These are phyloP conservation scores for Brasenia schreberi DNA, from an alignment of 164 flowering plant genomes.

Conservation along the genomic window DNA sequence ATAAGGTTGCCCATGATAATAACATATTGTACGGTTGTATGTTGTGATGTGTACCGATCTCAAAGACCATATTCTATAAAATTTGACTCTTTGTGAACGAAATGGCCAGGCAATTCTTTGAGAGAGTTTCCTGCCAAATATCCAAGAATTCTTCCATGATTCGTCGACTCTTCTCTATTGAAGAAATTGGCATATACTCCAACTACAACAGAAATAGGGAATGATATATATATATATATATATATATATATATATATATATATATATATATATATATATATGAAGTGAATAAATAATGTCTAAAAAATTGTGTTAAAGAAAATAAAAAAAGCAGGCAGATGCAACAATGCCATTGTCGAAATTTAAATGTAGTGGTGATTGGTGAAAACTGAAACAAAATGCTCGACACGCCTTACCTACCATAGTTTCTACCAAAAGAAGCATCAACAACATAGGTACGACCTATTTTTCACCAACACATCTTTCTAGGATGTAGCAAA, in stretches of 20 bases:
- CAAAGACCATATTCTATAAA: constrained; percentile 64
- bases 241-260: too few species aligned
- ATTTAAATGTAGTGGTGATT: too few species aligned
- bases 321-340: too few species aligned
- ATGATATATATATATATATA: background rate
- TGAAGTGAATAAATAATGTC: background rate
- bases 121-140: constrained; percentile 65
- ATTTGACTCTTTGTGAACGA: constrained; percentile 61
- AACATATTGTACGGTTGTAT: constrained; percentile 83
- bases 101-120: constrained; percentile 80
- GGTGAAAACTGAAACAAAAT: too few species aligned
- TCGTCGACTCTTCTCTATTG: constrained; percentile 55
- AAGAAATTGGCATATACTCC: constrained; percentile 83
- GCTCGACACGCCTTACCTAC: too few species aligned
- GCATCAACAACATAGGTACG: too few species aligned
- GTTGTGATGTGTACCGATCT: constrained; percentile 62
- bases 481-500: too few species aligned
- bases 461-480: too few species aligned
- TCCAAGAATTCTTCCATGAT: constrained; percentile 70
- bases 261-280: too few species aligned
- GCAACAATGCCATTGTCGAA: too few species aligned
- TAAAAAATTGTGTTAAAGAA: too few species aligned
- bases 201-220: constrained; percentile 31
- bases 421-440: too few species aligned
- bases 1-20: constrained; percentile 54